Base-by-base conservation (phyloP, 805 yeast species). In the Candida nonsorbophila region DNA sequence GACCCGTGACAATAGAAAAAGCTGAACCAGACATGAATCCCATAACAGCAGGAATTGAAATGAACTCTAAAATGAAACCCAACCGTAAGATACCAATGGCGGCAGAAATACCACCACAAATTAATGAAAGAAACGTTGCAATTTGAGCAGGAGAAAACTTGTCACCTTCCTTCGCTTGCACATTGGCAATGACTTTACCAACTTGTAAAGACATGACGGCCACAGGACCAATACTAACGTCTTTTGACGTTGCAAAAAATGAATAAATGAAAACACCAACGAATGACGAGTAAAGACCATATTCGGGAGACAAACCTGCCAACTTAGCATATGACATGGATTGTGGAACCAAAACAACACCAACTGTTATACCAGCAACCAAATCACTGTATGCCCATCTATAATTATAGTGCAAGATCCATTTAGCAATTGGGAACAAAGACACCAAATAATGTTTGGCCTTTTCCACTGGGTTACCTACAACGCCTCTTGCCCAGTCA, bases 21-120 rank as follows among this genome's bases (percentile, higher is more conserved):
- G 97, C 95, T 4, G 96, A 87, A 29, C 97, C 97, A 19, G 90
- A 72, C 90, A 88, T 88, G 64, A 87, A 88, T 0, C 97, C 97
- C 58, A 86, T 69, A 23, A 88, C 95, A 1, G 95, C 94, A 25
- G 95, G 95, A 48, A 80, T 67, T 3, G 96, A 85, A 46, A 88
- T 86, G 51, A 83, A 77, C 55, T 88, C 97, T 24, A 88, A 76
- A 29, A 88, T 67, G 60, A 88, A 88, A 0, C 97, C 97, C 14
- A 88, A 63, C 46, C 97, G 71, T 38, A 86, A 58, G 6, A 88
- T 30, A 40, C 97, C 97, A 35, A 87, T 58, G 32, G 86, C 96
- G 8, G 81, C 61, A 6, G 95, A 78, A 42, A 86, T 80, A 39
- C 79, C 76, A 51, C 97, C 97, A 68, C 94, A 83, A 31, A 88